These are phyloP conservation scores for Trichoderma lentiforme DNA, from an alignment of 2,329 filamentous ascomycete genomes.

Conservation along the genomic window DNA sequence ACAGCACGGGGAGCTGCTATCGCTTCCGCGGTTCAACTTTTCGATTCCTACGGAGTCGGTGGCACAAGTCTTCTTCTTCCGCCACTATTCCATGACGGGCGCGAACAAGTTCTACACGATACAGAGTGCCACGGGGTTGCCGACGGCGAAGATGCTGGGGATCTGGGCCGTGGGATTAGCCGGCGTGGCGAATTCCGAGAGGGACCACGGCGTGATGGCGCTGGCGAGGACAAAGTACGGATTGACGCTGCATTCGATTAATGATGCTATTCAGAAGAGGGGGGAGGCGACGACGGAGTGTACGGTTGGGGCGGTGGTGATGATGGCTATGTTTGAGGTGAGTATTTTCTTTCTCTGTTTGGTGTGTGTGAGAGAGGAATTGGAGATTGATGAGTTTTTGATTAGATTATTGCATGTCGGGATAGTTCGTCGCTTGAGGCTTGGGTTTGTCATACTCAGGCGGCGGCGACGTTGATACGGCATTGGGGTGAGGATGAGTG, in stretches of 20 bases:
- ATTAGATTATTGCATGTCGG: not conserved
- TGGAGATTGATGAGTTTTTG: not conserved
- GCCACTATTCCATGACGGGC: not conserved
- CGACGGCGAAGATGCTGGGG: not conserved
- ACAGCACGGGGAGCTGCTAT: not conserved
- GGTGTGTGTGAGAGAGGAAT: not conserved
- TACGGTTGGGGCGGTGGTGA: not conserved
- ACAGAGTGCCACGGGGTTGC: not conserved
- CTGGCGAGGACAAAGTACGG: not conserved
- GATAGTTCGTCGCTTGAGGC: not conserved
- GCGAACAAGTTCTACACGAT: not conserved
- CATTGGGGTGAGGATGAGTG: not conserved
- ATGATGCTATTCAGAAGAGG: not conserved
- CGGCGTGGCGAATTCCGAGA: not conserved
- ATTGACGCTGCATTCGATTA: not conserved
- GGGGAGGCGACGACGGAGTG: not conserved
- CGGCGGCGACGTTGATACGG: not conserved
- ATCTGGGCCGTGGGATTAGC: not conserved
- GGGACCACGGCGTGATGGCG: not conserved
- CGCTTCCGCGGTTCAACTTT: not conserved
- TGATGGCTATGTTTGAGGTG: not conserved
- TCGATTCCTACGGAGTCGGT: not conserved
- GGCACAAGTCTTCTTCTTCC: slow-evolving; percentile 2
- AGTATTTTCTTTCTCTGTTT: not conserved
- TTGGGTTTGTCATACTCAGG: not conserved